Percentiles rank a stretch among this genome's conserved stretches.
These are phyloP conservation scores for Erigeron canadensis DNA, from an alignment of 129 eudicot species.

Conservation along the genomic window DNA sequence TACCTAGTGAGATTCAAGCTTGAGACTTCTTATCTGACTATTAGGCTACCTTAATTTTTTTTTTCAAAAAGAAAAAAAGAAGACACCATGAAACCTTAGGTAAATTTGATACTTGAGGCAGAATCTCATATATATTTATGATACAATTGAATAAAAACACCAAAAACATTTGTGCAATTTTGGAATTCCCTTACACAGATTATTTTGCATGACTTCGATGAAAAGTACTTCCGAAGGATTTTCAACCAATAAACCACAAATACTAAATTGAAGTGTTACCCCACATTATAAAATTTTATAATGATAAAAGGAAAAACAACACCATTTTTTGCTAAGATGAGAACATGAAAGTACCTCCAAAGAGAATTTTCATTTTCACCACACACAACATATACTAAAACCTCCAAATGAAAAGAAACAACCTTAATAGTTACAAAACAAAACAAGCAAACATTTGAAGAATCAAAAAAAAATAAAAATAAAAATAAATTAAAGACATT, in stretches of 20 bases:
- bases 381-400: background rate
- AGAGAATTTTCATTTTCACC: constrained; percentile 19
- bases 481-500: no score
- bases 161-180: constrained; percentile 5
- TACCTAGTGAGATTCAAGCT: no score
- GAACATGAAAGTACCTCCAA: constrained; percentile 25
- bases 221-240: constrained; percentile 14
- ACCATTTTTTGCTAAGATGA: constrained; percentile 17
- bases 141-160: constrained; percentile 19
- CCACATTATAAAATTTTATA: constrained; percentile 18
- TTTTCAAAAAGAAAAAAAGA: background rate
- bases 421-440: no score
- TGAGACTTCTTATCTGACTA: no score
- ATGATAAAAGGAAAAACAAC: constrained; percentile 3
- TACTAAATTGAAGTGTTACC: constrained; percentile 21
- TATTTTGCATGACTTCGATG: constrained; percentile 6
- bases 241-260: background rate
- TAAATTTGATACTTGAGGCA: background rate
- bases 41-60: background rate
- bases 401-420: no score
- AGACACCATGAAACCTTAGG: background rate
- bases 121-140: background rate
- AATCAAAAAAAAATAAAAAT: no score
- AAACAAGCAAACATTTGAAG: no score
- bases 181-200: background rate